Percentiles rank a stretch among this genome's conserved stretches.
These are phyloP conservation scores for Fusarium vanettenii DNA, from an alignment of 2,329 filamentous ascomycete species.

Conservation along the genomic window DNA sequence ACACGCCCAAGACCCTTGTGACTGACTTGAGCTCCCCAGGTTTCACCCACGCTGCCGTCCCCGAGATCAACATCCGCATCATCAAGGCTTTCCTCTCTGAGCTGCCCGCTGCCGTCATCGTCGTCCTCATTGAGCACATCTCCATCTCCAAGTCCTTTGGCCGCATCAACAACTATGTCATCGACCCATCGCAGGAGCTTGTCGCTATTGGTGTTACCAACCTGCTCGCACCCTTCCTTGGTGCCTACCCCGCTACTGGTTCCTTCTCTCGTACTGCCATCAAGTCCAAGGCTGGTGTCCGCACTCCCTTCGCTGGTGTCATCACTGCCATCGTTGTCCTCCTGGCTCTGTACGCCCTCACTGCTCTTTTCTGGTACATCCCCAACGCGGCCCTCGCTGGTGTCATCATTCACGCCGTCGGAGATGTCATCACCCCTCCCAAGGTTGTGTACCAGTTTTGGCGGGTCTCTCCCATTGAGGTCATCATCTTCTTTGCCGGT, in stretches of 20 bases:
- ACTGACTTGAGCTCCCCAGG: slow-evolving; percentile 52
- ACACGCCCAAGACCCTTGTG: not conserved
- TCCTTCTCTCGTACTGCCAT: slow-evolving; percentile 93
- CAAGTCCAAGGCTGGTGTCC: slow-evolving; percentile 94
- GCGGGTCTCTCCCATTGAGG: slow-evolving; percentile 84
- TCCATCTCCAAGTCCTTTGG: slow-evolving; percentile 87
- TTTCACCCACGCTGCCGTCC: slow-evolving; percentile 77
- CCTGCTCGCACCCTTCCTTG: slow-evolving; percentile 80
- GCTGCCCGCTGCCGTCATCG: slow-evolving; percentile 79
- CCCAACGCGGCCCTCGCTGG: slow-evolving; percentile 79
- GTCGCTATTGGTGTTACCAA: slow-evolving; percentile 83
- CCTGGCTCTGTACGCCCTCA: slow-evolving; percentile 84
- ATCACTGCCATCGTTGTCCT: slow-evolving; percentile 86
- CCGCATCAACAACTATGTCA: slow-evolving; percentile 83
- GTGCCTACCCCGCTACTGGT: slow-evolving; percentile 86
- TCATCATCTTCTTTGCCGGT: slow-evolving; percentile 86
- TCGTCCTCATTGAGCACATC: slow-evolving; percentile 84
- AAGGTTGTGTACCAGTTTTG: slow-evolving; percentile 90
- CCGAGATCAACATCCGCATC: slow-evolving; percentile 68
- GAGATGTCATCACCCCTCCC: slow-evolving; percentile 85
- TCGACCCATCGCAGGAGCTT: slow-evolving; percentile 82
- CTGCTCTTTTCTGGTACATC: slow-evolving; percentile 90
- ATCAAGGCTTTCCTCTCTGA: slow-evolving; percentile 73
- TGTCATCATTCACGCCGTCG: slow-evolving; percentile 92
- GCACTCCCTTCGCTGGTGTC: slow-evolving; percentile 89